Percentiles rank a stretch among this genome's conserved stretches.
These are phyloP conservation scores for Xylariaceae sp. DNA, from an alignment of 2,329 filamentous ascomycete species.

Conservation along the genomic window DNA sequence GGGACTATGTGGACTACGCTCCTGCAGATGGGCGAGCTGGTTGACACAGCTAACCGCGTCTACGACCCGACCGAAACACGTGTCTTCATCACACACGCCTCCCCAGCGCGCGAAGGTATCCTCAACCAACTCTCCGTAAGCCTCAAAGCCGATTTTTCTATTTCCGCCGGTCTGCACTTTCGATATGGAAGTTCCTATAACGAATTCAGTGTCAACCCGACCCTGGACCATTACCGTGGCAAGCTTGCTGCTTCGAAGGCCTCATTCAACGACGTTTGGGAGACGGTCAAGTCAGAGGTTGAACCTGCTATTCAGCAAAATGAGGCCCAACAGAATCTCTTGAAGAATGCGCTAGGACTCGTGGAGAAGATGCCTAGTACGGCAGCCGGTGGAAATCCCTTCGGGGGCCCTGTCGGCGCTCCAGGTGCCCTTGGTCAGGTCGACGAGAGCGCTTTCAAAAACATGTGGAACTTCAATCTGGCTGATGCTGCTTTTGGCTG, in stretches of 20 bases:
- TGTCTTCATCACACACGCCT: slow-evolving; percentile 95
- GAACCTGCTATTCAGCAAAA: slow-evolving; percentile 94
- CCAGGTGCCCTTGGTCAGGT: slow-evolving; percentile 81
- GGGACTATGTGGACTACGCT: slow-evolving; percentile 99
- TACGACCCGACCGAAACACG: slow-evolving; percentile 98
- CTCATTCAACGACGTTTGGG: slow-evolving; percentile 99
- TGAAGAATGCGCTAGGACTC: slow-evolving; percentile 88
- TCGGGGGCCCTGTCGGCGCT: slow-evolving; percentile 82
- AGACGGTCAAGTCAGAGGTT: slow-evolving; percentile 95
- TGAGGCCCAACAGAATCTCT: slow-evolving; percentile 87
- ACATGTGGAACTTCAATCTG: slow-evolving; percentile 99
- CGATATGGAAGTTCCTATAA: slow-evolving; percentile 99
- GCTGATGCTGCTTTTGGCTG: slow-evolving; percentile 97
- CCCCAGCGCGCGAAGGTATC: slow-evolving; percentile 93
- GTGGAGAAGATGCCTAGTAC: slow-evolving; percentile 98
- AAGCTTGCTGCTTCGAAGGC: slow-evolving; percentile 98
- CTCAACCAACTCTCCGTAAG: slow-evolving; percentile 97
- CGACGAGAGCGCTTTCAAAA: slow-evolving; percentile 99
- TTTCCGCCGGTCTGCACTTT: slow-evolving; percentile 97
- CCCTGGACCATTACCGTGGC: slow-evolving; percentile 95
- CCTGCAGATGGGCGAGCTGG: slow-evolving; percentile 95
- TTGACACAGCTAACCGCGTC: slow-evolving; percentile 96
- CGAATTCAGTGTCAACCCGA: slow-evolving; percentile 98
- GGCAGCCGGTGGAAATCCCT: slow-evolving; percentile 94
- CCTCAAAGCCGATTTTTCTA: slow-evolving; percentile 96